phyloP scores from a whole-genome alignment of 75 land plant genomes.

The Isoetes taiwanensis region DNA sequence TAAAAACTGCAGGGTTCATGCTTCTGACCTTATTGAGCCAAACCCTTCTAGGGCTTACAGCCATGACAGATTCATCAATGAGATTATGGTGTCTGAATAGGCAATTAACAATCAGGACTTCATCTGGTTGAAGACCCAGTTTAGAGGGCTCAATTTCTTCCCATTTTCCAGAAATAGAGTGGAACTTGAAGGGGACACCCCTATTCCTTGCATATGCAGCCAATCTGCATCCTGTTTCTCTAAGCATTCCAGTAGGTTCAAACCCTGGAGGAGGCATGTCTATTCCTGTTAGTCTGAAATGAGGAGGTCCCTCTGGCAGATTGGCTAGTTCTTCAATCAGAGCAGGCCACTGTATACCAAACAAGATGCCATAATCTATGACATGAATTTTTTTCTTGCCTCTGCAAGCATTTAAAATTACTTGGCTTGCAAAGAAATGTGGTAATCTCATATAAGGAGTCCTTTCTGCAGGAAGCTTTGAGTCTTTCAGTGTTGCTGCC shows the following conservation, averaged over 20 bases:
- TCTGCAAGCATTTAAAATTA: not conserved
- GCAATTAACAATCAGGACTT: not conserved
- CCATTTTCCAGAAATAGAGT: no score
- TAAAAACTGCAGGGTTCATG: not conserved
- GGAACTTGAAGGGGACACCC: no score
- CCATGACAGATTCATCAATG: not conserved
- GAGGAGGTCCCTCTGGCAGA: not conserved
- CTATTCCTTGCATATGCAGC: no score
- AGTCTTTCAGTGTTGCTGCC: no score
- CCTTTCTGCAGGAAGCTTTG: no score
- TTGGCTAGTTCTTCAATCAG: slow-evolving; percentile 1
- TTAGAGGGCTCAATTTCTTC: no score
- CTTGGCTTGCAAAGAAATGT: no score
- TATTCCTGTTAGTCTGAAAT: not conserved
- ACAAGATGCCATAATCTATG: not conserved
- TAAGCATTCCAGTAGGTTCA: not conserved
- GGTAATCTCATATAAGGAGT: no score
- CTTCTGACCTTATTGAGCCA: slow-evolving; percentile 1
- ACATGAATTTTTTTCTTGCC: not conserved
- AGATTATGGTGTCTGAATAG: not conserved
- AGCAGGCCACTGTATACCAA: not conserved
- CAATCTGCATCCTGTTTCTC: not conserved
- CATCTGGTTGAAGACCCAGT: no score
- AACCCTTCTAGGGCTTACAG: not conserved
- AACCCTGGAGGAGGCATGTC: not conserved